Evolutionary conservation across 2,329 filamentous ascomycete species (phyloP).

Genomic region (Pyricularia pennisetigena): DNA sequence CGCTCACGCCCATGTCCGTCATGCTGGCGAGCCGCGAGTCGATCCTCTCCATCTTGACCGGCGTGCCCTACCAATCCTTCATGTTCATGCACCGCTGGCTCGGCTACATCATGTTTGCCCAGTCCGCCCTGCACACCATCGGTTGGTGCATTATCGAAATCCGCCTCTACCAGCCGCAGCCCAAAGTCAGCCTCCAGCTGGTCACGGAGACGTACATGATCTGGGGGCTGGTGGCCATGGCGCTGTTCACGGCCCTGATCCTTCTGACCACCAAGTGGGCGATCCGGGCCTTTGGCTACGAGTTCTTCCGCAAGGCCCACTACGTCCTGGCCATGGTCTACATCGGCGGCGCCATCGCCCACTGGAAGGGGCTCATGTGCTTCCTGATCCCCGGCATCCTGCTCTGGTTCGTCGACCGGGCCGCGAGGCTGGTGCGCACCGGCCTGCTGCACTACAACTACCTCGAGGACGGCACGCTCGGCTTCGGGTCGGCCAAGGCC

Average conservation of each 20-base stretch:
- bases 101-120: conserved; percentile 61
- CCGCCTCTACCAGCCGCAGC: conserved; percentile 31
- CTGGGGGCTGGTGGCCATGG: conserved; percentile 62
- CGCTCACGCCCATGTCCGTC: conserved; percentile 61
- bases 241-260: conserved; percentile 50
- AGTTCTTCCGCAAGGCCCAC: conserved; percentile 67
- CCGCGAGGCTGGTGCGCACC: conserved; percentile 45
- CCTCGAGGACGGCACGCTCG: conserved; percentile 5
- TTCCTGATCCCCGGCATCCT: conserved; percentile 58
- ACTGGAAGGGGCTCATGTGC: conserved; percentile 59
- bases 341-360: conserved; percentile 65
- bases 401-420: conserved; percentile 57
- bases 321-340: conserved; percentile 66
- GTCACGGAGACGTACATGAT: conserved; percentile 59
- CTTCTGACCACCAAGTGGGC: conserved; percentile 38
- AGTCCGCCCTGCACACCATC: conserved; percentile 60
- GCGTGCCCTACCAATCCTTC: conserved; percentile 67
- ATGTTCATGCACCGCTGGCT: conserved; percentile 71
- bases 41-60: conserved; percentile 58
- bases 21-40: conserved; percentile 61
- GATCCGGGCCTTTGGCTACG: conserved; percentile 55
- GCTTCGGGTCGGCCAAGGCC: conserved; percentile 34
- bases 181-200: conserved; percentile 43
- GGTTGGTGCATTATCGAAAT: conserved; percentile 39
- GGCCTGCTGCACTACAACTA: conserved; percentile 51